Evolutionary conservation across 331 rosid genomes (phyloP), one percentile per base, ranked within the genome.

Genomic region (Acacia pycnantha): DNA sequence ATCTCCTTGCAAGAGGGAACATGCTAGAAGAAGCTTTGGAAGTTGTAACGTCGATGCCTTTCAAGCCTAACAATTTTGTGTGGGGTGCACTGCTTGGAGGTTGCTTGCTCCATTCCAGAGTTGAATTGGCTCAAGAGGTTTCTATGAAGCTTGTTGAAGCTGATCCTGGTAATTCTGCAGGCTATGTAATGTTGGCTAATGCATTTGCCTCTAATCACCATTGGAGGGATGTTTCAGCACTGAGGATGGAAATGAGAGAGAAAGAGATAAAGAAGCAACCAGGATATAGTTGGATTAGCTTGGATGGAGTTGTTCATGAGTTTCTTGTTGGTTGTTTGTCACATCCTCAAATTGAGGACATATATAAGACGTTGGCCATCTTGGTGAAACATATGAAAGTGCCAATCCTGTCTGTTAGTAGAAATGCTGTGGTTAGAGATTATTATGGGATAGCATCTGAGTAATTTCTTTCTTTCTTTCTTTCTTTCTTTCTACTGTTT

Each of bases 1-100:
- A 91, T 84, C 89, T 91, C 51, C 93, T 89, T 84, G 88, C 92
- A 76, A 82, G 90, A 69, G 90, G 14, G 87, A 93, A 64, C 82
- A 79, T 46, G 70, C 74, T 91, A 15, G 89, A 91, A 79, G 90
- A 90, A 82, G 93, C 90, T 40, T 75, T 88, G 18, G 77, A 85
- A 80, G 85, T 87, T 82, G 85, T 79, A 50, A 77, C 51, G 43
- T 76, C 84, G 61, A 87, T 90, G 92, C 91, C 89, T 70, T 83
- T 91, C 74, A 85, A 90, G 79, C 88, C 90, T 31, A 88, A 90
- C 76, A 85, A 78, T 59, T 87, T 91, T 82, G 91, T 89, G 54
- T 91, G 90, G 92, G 90, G 90, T 75, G 91, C 95, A 85, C 53
- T 89, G 68, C 90, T 91, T 41, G 86, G 90, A 26, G 92, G 90